Evolutionary conservation across 208 protist species (phyloP).

Genomic region (Leishmania gerbilli): DNA sequence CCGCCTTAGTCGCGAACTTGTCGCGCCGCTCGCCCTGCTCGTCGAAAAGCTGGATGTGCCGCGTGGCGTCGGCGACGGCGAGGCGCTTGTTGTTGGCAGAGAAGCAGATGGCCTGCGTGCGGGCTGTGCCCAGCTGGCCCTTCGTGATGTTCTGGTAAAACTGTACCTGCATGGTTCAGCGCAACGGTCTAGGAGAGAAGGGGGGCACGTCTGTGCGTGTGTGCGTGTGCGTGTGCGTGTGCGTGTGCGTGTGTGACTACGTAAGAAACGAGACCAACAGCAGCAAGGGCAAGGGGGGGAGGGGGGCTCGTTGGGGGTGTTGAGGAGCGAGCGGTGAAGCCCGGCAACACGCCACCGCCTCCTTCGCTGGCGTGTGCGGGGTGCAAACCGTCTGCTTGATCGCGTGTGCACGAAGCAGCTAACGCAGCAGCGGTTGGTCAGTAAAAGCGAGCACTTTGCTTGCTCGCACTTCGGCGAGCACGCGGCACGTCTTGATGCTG

Average conservation of each 20-base stretch:
- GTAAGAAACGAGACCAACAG: background rate
- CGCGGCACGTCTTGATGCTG: background rate
- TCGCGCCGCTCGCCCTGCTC: conserved; percentile 94
- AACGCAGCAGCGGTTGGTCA: background rate
- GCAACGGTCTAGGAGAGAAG: background rate
- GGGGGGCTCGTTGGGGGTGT: background rate
- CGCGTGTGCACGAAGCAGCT: background rate
- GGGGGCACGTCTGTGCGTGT: background rate
- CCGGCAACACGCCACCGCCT: conserved; percentile 14
- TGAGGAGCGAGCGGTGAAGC: background rate
- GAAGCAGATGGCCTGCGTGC: conserved; percentile 93
- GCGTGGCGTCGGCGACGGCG: conserved; percentile 87
- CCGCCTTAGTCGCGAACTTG: conserved; percentile 94
- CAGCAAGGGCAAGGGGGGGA: background rate
- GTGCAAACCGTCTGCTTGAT: background rate
- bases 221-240: background rate
- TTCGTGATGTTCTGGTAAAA: conserved; percentile 92
- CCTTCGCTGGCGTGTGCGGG: background rate
- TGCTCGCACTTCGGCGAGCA: background rate
- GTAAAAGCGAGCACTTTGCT: background rate
- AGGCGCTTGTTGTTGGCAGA: conserved; percentile 95
- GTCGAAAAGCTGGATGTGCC: conserved; percentile 95
- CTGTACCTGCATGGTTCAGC: conserved; percentile 89
- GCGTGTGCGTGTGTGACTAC: background rate
- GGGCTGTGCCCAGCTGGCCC: conserved; percentile 72